Conservation (phyloP, 1,284 basidiomycete species). For the Microbotryum lychnidis-dioicae region DNA sequence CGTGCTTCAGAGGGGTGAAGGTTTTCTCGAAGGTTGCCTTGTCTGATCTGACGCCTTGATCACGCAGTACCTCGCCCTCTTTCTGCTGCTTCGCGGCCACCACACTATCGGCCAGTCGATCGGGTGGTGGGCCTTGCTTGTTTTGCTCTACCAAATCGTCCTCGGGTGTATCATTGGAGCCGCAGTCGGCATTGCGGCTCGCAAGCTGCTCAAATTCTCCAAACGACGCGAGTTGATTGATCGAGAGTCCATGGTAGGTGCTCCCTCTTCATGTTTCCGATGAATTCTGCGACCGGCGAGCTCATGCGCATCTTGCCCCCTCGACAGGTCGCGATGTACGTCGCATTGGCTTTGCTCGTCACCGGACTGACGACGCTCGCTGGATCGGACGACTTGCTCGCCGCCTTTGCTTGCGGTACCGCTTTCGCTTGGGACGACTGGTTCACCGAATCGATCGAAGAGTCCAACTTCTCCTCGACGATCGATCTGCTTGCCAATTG, state of each 20-base stretch:
- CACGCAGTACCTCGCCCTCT: constrained; percentile 69
- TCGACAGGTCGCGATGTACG: constrained; percentile 60
- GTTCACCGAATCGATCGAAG: constrained; percentile 93
- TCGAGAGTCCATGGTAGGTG: constrained; percentile 67
- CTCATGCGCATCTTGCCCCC: neutral
- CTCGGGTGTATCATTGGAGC: constrained; percentile 74
- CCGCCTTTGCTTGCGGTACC: constrained; percentile 88
- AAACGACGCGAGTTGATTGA: constrained; percentile 84
- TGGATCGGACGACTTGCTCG: constrained; percentile 87
- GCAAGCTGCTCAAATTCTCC: constrained; percentile 93
- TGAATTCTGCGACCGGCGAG: neutral
- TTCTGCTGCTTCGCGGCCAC: constrained; percentile 66
- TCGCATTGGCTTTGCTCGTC: constrained; percentile 65
- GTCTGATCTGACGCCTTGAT: too few species aligned
- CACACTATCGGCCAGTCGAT: constrained; percentile 52
- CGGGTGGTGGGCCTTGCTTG: constrained; percentile 70
- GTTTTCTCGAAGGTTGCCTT: neutral
- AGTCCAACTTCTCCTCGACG: constrained; percentile 89
- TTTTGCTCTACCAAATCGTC: constrained; percentile 63
- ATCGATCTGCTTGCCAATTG: constrained; percentile 46
- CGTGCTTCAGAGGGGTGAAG: neutral
- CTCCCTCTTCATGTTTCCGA: too few species aligned
- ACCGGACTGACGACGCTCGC: constrained; percentile 75
- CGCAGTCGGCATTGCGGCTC: constrained; percentile 68
- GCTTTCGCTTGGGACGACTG: constrained; percentile 87